Evolutionary conservation across 2,329 filamentous ascomycete species (phyloP).

Genomic region (Penicillium sp.): DNA sequence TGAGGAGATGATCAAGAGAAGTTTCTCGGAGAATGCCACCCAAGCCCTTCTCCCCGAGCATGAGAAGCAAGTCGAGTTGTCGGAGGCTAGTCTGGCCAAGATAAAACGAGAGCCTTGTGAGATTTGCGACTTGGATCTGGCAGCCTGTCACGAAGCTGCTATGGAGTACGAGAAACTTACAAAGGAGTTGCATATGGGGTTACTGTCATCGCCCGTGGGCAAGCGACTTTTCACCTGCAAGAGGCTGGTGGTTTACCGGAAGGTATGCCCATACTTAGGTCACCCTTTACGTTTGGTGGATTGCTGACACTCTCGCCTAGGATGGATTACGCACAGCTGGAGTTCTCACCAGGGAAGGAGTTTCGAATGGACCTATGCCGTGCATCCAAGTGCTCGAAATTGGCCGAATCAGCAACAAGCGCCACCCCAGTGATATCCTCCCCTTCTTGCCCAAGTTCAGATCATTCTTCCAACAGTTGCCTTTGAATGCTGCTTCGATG

Average conservation of each 20-base stretch:
- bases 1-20: constrained; percentile 99
- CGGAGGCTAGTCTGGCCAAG: constrained; percentile 85
- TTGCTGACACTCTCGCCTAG: constrained; percentile 37
- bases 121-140: constrained; percentile 75
- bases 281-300: not conserved
- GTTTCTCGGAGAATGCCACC: constrained; percentile 96
- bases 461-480: constrained; percentile 61
- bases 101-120: constrained; percentile 80
- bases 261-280: constrained; percentile 35
- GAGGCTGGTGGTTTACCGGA: constrained; percentile 76
- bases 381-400: constrained; percentile 76
- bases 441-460: constrained; percentile 74
- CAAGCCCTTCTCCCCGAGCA: constrained; percentile 92
- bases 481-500: constrained; percentile 63
- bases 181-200: constrained; percentile 68
- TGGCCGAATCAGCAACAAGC: constrained; percentile 60
- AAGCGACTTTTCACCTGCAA: constrained; percentile 71
- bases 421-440: constrained; percentile 77
- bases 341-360: constrained; percentile 71
- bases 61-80: constrained; percentile 87
- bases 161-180: constrained; percentile 78
- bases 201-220: constrained; percentile 76
- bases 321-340: constrained; percentile 79
- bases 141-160: constrained; percentile 73
- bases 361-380: constrained; percentile 61